Evolutionary conservation across 208 protist species (phyloP).

Genomic region (Crithidia sp.): DNA sequence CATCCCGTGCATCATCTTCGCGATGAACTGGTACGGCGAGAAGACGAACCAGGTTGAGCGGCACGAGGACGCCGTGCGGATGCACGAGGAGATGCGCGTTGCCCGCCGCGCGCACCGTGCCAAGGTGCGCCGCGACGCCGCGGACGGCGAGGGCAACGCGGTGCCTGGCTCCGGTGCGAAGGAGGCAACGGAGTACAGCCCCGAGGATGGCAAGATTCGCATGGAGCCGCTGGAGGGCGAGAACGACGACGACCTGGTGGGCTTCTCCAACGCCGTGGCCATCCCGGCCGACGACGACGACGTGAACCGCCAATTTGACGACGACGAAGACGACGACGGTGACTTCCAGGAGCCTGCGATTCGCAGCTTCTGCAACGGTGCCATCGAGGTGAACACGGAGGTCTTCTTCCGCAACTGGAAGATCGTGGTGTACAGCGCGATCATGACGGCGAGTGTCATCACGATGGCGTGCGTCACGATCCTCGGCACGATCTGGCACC

Average conservation of each 20-base stretch:
- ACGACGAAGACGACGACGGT: background rate
- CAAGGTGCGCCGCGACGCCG: background rate
- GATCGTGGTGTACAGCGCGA: conserved; percentile 30
- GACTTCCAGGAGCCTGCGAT: conserved; percentile 31
- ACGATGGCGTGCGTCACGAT: conserved; percentile 40
- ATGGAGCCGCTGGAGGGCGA: conserved; percentile 33
- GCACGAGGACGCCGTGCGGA: conserved; percentile 28
- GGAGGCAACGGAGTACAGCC: background rate
- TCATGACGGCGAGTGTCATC: conserved; percentile 42
- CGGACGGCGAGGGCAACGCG: background rate
- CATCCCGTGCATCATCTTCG: conserved; percentile 40
- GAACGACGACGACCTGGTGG: conserved; percentile 25
- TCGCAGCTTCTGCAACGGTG: conserved; percentile 19
- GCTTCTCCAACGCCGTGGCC: conserved; percentile 3
- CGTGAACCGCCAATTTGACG: conserved; percentile 8
- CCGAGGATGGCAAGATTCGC: conserved; percentile 5
- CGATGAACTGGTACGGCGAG: conserved; percentile 60
- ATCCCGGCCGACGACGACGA: conserved; percentile 2
- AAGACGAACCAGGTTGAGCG: conserved; percentile 41
- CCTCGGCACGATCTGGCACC: conserved; percentile 32
- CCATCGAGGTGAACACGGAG: conserved; percentile 34
- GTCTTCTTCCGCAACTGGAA: conserved; percentile 32
- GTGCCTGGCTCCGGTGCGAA: background rate
- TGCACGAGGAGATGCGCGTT: conserved; percentile 11
- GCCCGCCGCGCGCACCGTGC: conserved; percentile 7